Conservation (phyloP, 306 rosid species). For the Ziziphus jujuba region DNA sequence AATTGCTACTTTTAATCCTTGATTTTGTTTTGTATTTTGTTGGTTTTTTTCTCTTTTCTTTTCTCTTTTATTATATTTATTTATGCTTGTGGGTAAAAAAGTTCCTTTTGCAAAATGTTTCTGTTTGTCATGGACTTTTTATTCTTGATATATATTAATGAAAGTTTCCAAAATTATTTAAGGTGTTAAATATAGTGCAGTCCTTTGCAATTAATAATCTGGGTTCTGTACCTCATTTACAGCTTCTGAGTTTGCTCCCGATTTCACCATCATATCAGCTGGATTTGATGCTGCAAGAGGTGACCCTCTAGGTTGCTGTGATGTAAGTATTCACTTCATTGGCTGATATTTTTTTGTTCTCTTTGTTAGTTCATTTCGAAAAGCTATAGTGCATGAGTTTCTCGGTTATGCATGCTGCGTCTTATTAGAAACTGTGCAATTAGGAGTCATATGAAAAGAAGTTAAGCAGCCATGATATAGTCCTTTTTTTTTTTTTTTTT, state of each 20-base stretch:
- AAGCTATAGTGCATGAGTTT: constrained; percentile 3
- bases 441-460: not conserved
- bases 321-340: constrained; percentile 51
- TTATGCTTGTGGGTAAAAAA: too few relatives aligned
- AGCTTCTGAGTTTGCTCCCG: constrained; percentile 91
- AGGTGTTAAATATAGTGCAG: not conserved
- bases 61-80: too few relatives aligned
- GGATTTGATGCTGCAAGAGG: constrained; percentile 99
- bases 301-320: constrained; percentile 95
- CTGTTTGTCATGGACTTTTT: too few relatives aligned
- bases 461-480: not conserved
- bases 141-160: not conserved
- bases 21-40: too few relatives aligned
- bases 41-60: too few relatives aligned
- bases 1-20: too few relatives aligned
- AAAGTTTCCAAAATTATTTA: too few relatives aligned
- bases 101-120: too few relatives aligned
- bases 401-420: not conserved
- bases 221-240: constrained; percentile 36
- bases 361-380: not conserved
- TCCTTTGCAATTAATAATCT: constrained; percentile 9
- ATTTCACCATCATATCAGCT: constrained; percentile 90
- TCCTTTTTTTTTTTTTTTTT: not conserved
- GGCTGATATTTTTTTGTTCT: not conserved
- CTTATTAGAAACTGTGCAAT: not conserved